Conservation (phyloP, 371 early-diverging fungal species). For the Actinomortierella wolfii region DNA sequence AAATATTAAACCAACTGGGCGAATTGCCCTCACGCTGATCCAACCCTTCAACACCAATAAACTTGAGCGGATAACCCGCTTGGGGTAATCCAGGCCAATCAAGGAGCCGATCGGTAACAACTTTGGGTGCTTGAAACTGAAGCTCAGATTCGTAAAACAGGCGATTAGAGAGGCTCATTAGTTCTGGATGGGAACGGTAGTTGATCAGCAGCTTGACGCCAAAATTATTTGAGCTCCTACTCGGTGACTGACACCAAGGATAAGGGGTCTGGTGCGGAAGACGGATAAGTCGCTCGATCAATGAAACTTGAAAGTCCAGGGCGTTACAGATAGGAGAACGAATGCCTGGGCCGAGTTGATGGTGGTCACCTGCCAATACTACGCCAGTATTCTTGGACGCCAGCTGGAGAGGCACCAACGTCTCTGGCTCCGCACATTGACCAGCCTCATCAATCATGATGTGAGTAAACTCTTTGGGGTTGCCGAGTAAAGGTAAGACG, state of each 20-base stretch:
- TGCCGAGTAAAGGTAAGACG: conserved; percentile 25
- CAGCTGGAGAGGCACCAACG: conserved; percentile 30
- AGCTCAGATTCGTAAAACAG: conserved; percentile 38
- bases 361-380: too few species aligned
- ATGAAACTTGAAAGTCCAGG: too few species aligned
- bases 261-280: too few species aligned
- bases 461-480: conserved; percentile 21
- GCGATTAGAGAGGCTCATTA: conserved; percentile 32
- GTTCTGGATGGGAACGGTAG: conserved; percentile 14
- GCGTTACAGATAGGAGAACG: too few species aligned
- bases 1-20: conserved; percentile 32
- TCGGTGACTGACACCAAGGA: neutral
- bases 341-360: too few species aligned
- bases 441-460: conserved; percentile 51
- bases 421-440: conserved; percentile 48
- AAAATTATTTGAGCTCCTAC: neutral
- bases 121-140: conserved; percentile 10
- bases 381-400: too few species aligned
- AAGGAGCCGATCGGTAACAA: conserved; percentile 15
- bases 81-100: conserved; percentile 21
- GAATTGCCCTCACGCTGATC: conserved; percentile 12
- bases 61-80: conserved; percentile 30
- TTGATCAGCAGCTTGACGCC: conserved; percentile 40
- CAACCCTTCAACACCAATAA: conserved; percentile 30
- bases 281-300: too few species aligned